Base-by-base conservation (phyloP, 1,284 basidiomycete species). In the Lentinula novae-zelandiae region DNA sequence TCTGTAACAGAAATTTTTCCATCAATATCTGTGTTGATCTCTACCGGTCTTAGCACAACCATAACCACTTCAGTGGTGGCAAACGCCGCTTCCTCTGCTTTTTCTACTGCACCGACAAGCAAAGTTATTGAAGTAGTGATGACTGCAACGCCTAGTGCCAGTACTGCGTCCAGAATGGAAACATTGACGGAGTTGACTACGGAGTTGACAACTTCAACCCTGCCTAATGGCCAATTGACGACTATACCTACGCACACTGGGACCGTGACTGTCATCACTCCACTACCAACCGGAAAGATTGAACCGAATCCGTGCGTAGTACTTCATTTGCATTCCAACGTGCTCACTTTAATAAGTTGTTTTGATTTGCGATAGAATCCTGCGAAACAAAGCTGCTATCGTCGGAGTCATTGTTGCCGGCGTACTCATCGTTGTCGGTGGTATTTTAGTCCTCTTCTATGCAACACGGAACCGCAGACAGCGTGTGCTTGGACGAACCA, bases 131-230 rank as follows among this genome's bases (percentile, higher is more conserved):
- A 31, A 46, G 54, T 13, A 13, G 31, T 56, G 36, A 46, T 56
- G 31, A 56, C 54, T 27, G 54, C 15, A 13, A 44, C 54, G 0
- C 92, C 92, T 2, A 77, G 92, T 61, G 77, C 84, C 2, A 76
- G 75, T 31, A 82, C 79, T 15, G 64, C 93, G 15, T 76, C 71
- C 4, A 86, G 82, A 1, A 68, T 92, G 46, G 86, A 85, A 67
- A 67, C 77, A 1, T 92, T 92, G 74, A 81, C 83, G 66, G 81
- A 31, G 17, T 33, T 60, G 27, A 60, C 62, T 4, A 60, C 58
- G 3, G 58, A 57, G 42, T 63, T 60, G 34, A 40, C 33, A 0
- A 62, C 61, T 15, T 50, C 53, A 3, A 62, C 61, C 1, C 57
- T 58, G 9, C 39, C 61, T 27, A 31, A 46, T 22, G 61, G 61